A percentile compares a stretch with the other conserved stretches of the same genome.
These are phyloP conservation scores for Ascochyta fabae DNA, from an alignment of 2,329 filamentous ascomycete genomes.

Conservation along the genomic window DNA sequence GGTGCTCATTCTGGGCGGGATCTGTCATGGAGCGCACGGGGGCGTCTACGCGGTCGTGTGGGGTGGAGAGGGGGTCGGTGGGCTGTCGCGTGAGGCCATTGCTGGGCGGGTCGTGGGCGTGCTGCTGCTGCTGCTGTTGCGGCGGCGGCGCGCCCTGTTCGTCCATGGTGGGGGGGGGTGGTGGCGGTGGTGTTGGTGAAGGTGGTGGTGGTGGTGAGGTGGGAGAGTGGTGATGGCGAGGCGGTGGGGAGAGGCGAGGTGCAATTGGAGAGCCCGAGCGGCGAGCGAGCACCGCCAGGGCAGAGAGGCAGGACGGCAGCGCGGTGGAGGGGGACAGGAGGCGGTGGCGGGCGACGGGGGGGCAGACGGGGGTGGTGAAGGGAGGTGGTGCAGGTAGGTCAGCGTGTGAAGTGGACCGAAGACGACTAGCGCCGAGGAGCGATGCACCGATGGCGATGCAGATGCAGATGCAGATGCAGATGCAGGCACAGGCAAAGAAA, in stretches of 20 bases:
- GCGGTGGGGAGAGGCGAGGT: conserved; percentile 4
- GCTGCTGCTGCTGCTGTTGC: conserved; percentile 20
- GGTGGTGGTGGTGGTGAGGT: no score
- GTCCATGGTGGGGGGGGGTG: conserved; percentile 42
- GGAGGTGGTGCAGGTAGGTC: neutral
- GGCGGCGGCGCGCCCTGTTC: conserved; percentile 29
- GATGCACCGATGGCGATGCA: neutral
- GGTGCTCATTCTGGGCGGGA: conserved; percentile 30
- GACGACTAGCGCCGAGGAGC: neutral
- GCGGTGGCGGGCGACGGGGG: neutral
- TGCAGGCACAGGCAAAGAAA: no score
- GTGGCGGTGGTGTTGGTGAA: conserved; percentile 16
- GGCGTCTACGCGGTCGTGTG: conserved; percentile 30
- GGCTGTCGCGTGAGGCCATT: conserved; percentile 41
- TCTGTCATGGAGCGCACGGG: conserved; percentile 40
- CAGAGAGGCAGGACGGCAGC: conserved; percentile 3
- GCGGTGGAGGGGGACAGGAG: neutral
- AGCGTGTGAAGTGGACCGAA: conserved; percentile 9
- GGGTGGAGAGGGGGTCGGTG: conserved; percentile 37
- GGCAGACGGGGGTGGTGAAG: neutral
- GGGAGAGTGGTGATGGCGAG: no score
- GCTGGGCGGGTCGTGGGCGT: conserved; percentile 40
- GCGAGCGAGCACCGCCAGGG: conserved; percentile 37
- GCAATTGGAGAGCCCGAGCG: conserved; percentile 26
- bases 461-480: no score